These are phyloP conservation scores for Eutrema heterophyllum DNA, from an alignment of 345 rosid species.

Conservation along the genomic window DNA sequence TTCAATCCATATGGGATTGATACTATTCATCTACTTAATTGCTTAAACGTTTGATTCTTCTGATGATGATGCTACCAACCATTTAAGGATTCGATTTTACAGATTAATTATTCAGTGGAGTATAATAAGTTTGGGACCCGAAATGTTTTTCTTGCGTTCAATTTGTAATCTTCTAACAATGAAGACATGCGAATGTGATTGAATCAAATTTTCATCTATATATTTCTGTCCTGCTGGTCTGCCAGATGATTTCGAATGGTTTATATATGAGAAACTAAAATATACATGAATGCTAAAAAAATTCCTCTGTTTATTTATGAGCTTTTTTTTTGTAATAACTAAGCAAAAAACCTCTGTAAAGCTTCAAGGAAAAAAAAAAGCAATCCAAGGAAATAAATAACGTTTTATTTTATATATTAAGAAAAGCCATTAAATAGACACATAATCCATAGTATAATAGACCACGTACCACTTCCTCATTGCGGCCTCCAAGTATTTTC, in stretches of 20 bases:
- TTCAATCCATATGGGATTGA: conserved; percentile 23
- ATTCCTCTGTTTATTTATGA: no score
- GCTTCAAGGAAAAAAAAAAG: neutral
- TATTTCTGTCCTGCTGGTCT: neutral
- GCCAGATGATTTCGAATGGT: neutral
- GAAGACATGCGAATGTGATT: neutral
- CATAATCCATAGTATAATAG: no score
- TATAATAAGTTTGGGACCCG: neutral
- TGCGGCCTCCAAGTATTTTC: no score
- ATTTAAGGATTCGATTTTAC: neutral
- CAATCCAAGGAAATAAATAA: neutral
- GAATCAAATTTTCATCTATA: neutral
- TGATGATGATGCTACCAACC: neutral
- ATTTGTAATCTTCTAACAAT: neutral
- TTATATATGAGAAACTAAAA: no score
- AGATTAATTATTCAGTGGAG: neutral
- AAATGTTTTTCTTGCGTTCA: neutral
- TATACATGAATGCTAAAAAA: no score
- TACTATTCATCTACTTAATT: neutral
- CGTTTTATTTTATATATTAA: neutral
- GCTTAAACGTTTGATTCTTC: neutral
- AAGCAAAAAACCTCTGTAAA: no score
- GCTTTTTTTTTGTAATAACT: no score
- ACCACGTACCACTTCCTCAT: no score
- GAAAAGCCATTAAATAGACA: neutral